Evolutionary conservation across 2,329 filamentous ascomycete genomes (phyloP), one percentile per base, ranked within the genome.

Genomic region (Salinomyces thailandicus): DNA sequence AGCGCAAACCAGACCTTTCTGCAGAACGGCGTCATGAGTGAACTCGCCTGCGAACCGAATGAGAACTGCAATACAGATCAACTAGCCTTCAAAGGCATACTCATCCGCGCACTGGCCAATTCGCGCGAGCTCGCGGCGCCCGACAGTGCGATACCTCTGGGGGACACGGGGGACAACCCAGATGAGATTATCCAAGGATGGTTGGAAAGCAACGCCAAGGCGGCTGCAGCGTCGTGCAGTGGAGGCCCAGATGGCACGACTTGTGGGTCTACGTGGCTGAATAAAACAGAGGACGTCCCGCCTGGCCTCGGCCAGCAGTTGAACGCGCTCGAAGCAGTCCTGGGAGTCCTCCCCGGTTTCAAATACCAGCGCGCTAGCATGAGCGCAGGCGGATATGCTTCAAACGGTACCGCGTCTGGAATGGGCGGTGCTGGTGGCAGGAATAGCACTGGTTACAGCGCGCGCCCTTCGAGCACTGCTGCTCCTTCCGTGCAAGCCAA

Each of bases 81-180:
- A 67, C 60, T 74, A 41, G 74, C 75, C 2, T 86, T 81, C 71
- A 84, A 84, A 59, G 79, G 79, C 26, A 77, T 79, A 39, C 64
- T 83, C 13, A 69, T 76, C 3, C 48, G 51, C 4, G 49, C 42
- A 2, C 33, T 53, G 3, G 43, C 37, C 4, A 36, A 37, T 18
- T 22, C 36, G 5, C 36, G 33, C 5, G 31, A 36, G 13, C 35
- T 50, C 11, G 42, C 40, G 4, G 22, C 22, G n/a, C n/a, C n/a
- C n/a, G n/a, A n/a, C n/a, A n/a, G n/a, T n/a, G n/a, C n/a, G n/a
- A n/a, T n/a, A n/a, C n/a, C n/a, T n/a, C n/a, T n/a, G n/a, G n/a
- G n/a, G n/a, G n/a, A n/a, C n/a, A 26, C 22, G n/a, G 22, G 22
- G 9, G 22, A 26, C 9, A n/a, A 9, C 22, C 9, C 2, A 8